phyloP scores from a whole-genome alignment of 108 stramenopile species.

The Nitzschia sp. region DNA sequence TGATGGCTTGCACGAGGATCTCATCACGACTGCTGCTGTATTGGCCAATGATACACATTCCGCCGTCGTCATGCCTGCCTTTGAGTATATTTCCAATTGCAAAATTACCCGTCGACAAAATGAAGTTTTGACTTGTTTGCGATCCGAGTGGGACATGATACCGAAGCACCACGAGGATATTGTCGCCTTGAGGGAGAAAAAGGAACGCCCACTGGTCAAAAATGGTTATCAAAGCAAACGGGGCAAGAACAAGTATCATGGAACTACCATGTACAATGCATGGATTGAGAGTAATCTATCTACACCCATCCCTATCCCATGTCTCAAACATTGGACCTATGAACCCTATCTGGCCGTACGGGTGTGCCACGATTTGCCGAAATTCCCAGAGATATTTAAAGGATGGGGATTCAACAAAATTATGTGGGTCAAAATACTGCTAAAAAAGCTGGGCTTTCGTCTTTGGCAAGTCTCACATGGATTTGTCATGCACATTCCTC shows the following conservation, averaged over 20 bases:
- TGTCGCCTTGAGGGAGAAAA: conserved; percentile 4
- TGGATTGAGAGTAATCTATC: conserved; percentile 43
- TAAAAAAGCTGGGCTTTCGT: conserved; percentile 52
- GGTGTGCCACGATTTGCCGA: conserved; percentile 61
- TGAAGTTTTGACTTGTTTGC: not conserved
- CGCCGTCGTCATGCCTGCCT: conserved; percentile 69
- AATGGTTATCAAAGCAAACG: conserved; percentile 8
- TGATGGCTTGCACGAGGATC: conserved; percentile 51
- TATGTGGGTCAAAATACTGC: conserved; percentile 63
- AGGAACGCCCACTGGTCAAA: not conserved
- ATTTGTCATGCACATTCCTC: conserved; percentile 75
- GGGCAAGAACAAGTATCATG: conserved; percentile 52
- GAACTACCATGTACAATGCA: conserved; percentile 54
- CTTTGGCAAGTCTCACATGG: conserved; percentile 58
- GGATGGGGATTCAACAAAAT: conserved; percentile 83
- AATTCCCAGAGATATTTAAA: conserved; percentile 63
- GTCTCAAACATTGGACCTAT: conserved; percentile 63
- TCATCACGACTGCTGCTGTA: conserved; percentile 7
- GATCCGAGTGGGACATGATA: conserved; percentile 39
- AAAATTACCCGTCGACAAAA: not conserved
- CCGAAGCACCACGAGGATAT: conserved; percentile 48
- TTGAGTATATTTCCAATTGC: conserved; percentile 41
- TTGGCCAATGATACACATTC: conserved; percentile 42
- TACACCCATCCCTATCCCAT: conserved; percentile 48
- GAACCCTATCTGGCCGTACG: conserved; percentile 77